Evolutionary conservation across 1,284 basidiomycete species (phyloP), one percentile per base, ranked within the genome.

Genomic region (Ustilago curta): DNA sequence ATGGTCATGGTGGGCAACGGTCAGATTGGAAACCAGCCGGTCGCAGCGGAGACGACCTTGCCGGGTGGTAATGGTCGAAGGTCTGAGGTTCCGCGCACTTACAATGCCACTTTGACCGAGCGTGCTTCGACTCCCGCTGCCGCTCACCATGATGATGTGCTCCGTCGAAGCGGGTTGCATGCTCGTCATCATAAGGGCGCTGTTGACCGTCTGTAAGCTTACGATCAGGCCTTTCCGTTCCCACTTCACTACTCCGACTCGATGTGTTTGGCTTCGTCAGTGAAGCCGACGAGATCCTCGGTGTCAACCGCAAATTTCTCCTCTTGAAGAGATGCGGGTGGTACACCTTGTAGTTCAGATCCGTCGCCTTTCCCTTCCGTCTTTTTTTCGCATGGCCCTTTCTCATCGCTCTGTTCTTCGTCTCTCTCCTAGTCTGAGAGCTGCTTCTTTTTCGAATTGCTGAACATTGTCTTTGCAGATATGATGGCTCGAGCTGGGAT

Each of bases 1-100:
- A 75, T 79, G 59, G 73, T 83, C 52, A 80, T 75, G 60, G 74
- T 84, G 35, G 83, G 82, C n/a, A 76, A 74, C 23, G 82, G 82
- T 8, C 43, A 57, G 53, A 79, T 83, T 21, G 70, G 80, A 7
- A 47, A 32, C 6, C 68, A 82, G 68, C 71, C 73, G 47, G 58
- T 65, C 4, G 48, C 35, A 0, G 60, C 19, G n/a, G 58, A 69
- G 54, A 66, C 60, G 5, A 32, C n/a, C 23, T 55, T 74, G 57
- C 57, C 70, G 16, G 65, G 12, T 18, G 42, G 55, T 2, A 21
- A 52, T 11, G 63, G 23, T 4, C 51, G 45, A 29, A 35, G 60
- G n/a, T 58, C 68, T 14, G 57, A 59, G 29, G 27, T 42, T 9
- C 1, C 43, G 3, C 48, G 44, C 3, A 19, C 16, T 1, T 35